phyloP scores from a whole-genome alignment of 2,329 filamentous ascomycete species.

The Bipolaris cookei region DNA sequence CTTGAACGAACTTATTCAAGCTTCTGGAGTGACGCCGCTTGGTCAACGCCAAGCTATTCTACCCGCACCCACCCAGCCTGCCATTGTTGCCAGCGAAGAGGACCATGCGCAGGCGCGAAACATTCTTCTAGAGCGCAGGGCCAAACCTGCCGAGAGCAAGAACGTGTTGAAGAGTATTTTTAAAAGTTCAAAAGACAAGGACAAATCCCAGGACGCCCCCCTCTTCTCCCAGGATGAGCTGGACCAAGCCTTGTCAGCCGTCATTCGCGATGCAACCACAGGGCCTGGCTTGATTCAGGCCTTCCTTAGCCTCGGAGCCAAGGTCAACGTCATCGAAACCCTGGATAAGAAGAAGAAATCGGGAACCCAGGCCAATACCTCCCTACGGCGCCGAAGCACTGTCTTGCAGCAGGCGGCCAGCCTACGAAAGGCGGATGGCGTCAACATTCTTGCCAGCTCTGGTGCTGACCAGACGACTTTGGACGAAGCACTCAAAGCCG shows the following conservation, averaged over 20 bases:
- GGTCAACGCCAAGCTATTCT: slow-evolving; percentile 39
- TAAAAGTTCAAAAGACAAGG: slow-evolving; percentile 46
- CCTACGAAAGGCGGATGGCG: slow-evolving; percentile 37
- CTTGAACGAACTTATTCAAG: slow-evolving; percentile 39
- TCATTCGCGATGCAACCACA: slow-evolving; percentile 39
- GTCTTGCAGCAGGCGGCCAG: slow-evolving; percentile 46
- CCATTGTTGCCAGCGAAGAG: slow-evolving; percentile 39
- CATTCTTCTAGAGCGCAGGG: slow-evolving; percentile 41
- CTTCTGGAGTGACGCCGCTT: slow-evolving; percentile 37
- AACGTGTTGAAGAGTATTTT: slow-evolving; percentile 46
- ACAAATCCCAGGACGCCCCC: slow-evolving; percentile 36
- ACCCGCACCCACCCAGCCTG: slow-evolving; percentile 41
- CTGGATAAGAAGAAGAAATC: slow-evolving; percentile 26
- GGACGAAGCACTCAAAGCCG: slow-evolving; percentile 43
- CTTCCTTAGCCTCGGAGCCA: slow-evolving; percentile 43
- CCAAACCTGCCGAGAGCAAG: slow-evolving; percentile 38
- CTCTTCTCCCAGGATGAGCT: slow-evolving; percentile 46
- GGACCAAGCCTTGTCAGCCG: slow-evolving; percentile 43
- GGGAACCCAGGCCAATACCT: slow-evolving; percentile 25
- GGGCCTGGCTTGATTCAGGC: slow-evolving; percentile 44
- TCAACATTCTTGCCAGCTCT: slow-evolving; percentile 41
- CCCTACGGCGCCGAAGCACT: slow-evolving; percentile 42
- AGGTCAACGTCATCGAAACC: slow-evolving; percentile 39
- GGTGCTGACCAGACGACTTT: slow-evolving; percentile 46
- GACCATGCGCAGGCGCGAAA: slow-evolving; percentile 40